A percentile compares a stretch with the other conserved stretches of the same genome.
phyloP scores from a whole-genome alignment of 1,139 yeast species.

The Yamadazyma sp. region DNA sequence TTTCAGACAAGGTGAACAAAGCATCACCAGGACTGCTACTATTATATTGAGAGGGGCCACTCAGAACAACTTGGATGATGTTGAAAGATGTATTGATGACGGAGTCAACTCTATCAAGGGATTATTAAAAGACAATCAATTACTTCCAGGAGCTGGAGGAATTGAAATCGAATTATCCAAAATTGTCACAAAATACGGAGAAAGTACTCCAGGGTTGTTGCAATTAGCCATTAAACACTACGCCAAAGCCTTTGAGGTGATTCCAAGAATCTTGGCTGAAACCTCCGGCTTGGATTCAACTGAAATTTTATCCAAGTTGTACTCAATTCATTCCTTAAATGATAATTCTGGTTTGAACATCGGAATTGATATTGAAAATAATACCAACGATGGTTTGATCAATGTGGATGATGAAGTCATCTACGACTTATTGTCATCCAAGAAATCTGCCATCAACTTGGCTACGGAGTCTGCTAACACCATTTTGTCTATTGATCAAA shows the following conservation, averaged over 20 bases:
- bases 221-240: slow-evolving; percentile 93
- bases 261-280: slow-evolving; percentile 91
- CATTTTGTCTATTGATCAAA: slow-evolving; percentile 85
- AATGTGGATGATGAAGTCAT: slow-evolving; percentile 72
- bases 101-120: slow-evolving; percentile 94
- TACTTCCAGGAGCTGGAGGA: slow-evolving; percentile 97
- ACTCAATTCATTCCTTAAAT: slow-evolving; percentile 71
- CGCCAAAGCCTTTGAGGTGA: slow-evolving; percentile 95
- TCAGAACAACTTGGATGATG: slow-evolving; percentile 88
- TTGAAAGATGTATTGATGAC: slow-evolving; percentile 96
- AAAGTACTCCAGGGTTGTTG: slow-evolving; percentile 86
- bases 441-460: slow-evolving; percentile 83
- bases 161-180: slow-evolving; percentile 88
- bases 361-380: slow-evolving; percentile 77
- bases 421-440: slow-evolving; percentile 76
- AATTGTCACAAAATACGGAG: slow-evolving; percentile 80
- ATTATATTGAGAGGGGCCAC: slow-evolving; percentile 96
- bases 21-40: slow-evolving; percentile 79
- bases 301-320: slow-evolving; percentile 81
- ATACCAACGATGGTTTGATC: slow-evolving; percentile 59
- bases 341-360: slow-evolving; percentile 35
- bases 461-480: slow-evolving; percentile 97
- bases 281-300: slow-evolving; percentile 92
- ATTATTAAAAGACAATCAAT: slow-evolving; percentile 71
- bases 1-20: slow-evolving; percentile 72